Base-by-base conservation (phyloP, 805 yeast species). In the Candida wancherniae region DNA sequence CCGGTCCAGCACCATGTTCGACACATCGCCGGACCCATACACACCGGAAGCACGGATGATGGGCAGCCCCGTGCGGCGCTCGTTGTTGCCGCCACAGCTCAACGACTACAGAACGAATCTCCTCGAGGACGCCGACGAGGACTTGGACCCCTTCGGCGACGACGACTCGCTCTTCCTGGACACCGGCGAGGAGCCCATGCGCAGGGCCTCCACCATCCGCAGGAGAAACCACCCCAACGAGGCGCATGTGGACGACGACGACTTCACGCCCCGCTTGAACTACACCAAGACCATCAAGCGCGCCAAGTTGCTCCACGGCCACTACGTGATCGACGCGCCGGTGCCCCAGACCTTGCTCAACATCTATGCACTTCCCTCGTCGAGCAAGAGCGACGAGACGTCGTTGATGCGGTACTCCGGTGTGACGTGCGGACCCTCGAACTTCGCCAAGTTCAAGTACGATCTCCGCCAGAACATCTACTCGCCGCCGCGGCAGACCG, bases 401-500 rank as follows among this genome's bases (percentile, higher is more conserved):
- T 81, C 68, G 19, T 85, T 80, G 48, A 80, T 90, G 90, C 73
- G 97, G 55, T 90, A 88, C 58, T 85, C 92, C 35, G 97, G 96
- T 0, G 87, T 84, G 13, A 90, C 97, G 1, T 82, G 95, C 55
- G 94, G 90, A 41, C 97, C 97, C 0, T 67, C 75, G 8, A 75
- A 80, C 33, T 84, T 84, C 50, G 61, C 57, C 12, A 44, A 46
- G 7, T 71, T 71, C 40, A 73, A 77, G 45, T 92, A 84, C 62
- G 78, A 81, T n/a, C 65, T 90, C 19, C 73, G 98, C 45, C 97
- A 87, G 51, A 71, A 75, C 24, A 77, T 84, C 47, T 90, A 85
- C 53, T 61, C 70, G 24, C 79, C 75, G 22, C 90, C 92, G 2
- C 72, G 97, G 44, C 69, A 71, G 40, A 90, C 96, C 0, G 97